Base-by-base conservation (phyloP, 345 rosid species). In the Euphorbia pulcherrima region DNA sequence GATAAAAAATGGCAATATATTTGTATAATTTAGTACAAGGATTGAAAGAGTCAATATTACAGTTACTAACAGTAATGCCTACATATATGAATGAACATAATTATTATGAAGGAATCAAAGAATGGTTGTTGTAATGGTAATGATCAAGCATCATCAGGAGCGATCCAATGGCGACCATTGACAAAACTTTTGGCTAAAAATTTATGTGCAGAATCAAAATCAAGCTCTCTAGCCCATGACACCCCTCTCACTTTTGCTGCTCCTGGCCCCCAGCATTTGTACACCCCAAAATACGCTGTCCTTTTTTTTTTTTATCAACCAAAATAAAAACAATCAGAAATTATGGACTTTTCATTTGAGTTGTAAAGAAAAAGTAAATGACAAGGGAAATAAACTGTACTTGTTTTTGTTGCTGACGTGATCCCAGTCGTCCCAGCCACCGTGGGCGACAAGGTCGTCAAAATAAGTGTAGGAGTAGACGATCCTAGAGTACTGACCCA, bases 351-450 rank as follows among this genome's bases (percentile, higher is more conserved):
- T 3, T 33, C 37, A 33, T 33, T 3, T 33, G 37, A 7, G 37
- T 7, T n/a, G 7, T 33, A 33, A 33, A 33, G 7, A 33, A 33
- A 33, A 33, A 33, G 37, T 33, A 33, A 33, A 46, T 11, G 2
- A 26, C 20, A 30, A 56, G 5, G 37, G 13, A 1, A 62, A 3
- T 14, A 9, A 8, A 17, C 3, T 26, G 6, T 87, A 92, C 98
- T 90, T 90, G 82, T 84, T 93, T 74, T 93, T 87, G 79, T 93
- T 90, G 78, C 92, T 81, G 73, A 60, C 67, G 64, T 88, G 98
- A 81, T 93, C 96, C 98, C 97, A 93, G 55, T 90, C 97, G 40
- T 93, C 98, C 98, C 98, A 93, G 65, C 97, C 98, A 61, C 97
- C 98, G 16, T 78, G 97, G 21, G 98, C 98, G 41, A 93, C 90